Evolutionary conservation across 1,284 basidiomycete species (phyloP), one percentile per base, ranked within the genome.

Genomic region (Moesziomyces aphidis): DNA sequence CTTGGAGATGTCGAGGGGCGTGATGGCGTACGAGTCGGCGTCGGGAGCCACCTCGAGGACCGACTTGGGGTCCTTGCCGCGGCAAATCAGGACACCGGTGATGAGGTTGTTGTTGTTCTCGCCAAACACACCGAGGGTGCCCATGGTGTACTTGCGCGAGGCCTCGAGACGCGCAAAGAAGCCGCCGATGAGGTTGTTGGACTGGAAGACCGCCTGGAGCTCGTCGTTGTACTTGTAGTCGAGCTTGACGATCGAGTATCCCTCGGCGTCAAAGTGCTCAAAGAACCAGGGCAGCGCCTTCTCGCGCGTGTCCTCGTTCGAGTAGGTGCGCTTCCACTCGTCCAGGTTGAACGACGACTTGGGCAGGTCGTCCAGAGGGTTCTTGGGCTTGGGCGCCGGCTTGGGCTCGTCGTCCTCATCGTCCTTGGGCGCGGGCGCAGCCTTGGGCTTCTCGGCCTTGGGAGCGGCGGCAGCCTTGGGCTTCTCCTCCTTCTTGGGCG

Each of bases 141-240:
- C 95, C 86, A 97, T 97, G 78, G 96, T 89, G 89, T 85, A 86
- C 79, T 85, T 83, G 61, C 83, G 80, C 46, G 55, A 59, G 4
- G 70, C 74, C 63, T 79, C 79, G 19, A 98, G 90, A 76, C 96
- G 94, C 88, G 94, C 87, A 90, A 96, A 97, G 90, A 97, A 94
- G 28, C 96, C 96, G 67, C 90, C 90, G 83, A 97, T 91, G 86
- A 87, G 86, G 87, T 88, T 88, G 79, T 91, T 60, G 50, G 63
- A 63, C 80, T 81, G 78, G 72, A 80, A 77, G 26, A 79, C 89
- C 86, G 91, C 90, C 45, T 94, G 95, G 76, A 99, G 91, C 87
- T 98, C 96, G 28, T 91, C 89, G 87, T 93, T 93, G 90, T 97
- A 98, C 89, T 97, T 95, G 92, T 94, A 98, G 88, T 95, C 92